Base-by-base conservation (phyloP, 257 asterid genomes). In the Cynanchum wilfordii region DNA sequence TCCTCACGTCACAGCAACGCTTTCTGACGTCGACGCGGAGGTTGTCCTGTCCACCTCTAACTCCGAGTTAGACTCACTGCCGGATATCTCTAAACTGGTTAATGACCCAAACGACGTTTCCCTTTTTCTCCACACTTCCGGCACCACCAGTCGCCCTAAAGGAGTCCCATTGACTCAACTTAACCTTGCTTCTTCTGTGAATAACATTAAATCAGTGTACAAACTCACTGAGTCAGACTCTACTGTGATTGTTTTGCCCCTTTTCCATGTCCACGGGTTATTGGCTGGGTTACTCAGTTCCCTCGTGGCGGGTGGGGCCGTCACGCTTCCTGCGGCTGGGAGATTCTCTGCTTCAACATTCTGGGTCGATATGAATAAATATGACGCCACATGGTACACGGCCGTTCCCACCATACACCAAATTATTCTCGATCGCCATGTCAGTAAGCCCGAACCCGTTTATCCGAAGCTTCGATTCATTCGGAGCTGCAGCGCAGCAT, bases 321-420 rank as follows among this genome's bases (percentile, higher is more conserved):
- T 88, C 50, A 77, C 96, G 25, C 96, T 95, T 27, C 99, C 99
- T 5, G 86, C 96, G 16, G 83, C 94, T 4, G 99, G 99, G 54
- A 85, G 98, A 77, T 95, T 95, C 83, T 95, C 99, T 0, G 99
- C 96, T 27, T 89, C 99, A 2, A 95, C 93, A 0, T 95, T 95
- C 72, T 95, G 99, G 99, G 40, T 92, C 3, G 99, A 95, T 59
- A 92, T 95, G 98, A 86, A 67, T 0, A 82, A 79, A 38, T 87
- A 87, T 51, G 74, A 84, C 12, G 98, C 99, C 22, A 92, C 98
- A 16, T 95, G 98, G 98, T 95, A 90, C 86, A 95, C 98, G 0
- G 98, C 99, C 0, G 99, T 95, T 55, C 99, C 99, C 13, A 95
- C 99, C 15, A 87, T 95, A 0, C 99, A 95, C 75, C 99, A 95